A percentile compares a stretch with the other conserved stretches of the same genome.
These are phyloP conservation scores for Spiromastix sp. DNA, from an alignment of 2,329 filamentous ascomycete genomes.

Conservation along the genomic window DNA sequence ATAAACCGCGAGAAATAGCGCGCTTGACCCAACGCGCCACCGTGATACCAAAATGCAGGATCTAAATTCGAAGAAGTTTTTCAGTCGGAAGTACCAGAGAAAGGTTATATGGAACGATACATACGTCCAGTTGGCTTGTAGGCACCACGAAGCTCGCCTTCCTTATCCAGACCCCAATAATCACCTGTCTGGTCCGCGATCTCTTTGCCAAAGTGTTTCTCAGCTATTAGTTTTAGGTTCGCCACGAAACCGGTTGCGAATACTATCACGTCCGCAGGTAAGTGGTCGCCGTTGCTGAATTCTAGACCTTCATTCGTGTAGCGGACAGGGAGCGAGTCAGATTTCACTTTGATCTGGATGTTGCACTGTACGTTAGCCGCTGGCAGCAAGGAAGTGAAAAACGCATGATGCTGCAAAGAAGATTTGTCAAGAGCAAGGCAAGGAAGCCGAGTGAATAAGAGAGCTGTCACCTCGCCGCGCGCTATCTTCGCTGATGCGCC, in stretches of 20 bases:
- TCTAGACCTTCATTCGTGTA: constrained; percentile 31
- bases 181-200: constrained; percentile 32
- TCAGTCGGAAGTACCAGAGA: background rate
- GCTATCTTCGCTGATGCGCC: constrained; percentile 34
- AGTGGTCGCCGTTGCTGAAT: constrained; percentile 33
- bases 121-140: constrained; percentile 29
- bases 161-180: constrained; percentile 36
- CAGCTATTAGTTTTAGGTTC: constrained; percentile 31
- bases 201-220: constrained; percentile 30
- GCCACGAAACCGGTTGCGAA: constrained; percentile 37
- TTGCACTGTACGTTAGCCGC: background rate
- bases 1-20: constrained; percentile 34
- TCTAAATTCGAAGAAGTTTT: constrained; percentile 13
- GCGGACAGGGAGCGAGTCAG: constrained; percentile 23
- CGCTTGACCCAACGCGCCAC: constrained; percentile 31
- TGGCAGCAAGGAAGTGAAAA: background rate
- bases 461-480: constrained; percentile 23
- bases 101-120: constrained; percentile 11
- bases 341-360: constrained; percentile 34
- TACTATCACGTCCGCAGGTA: constrained; percentile 38
- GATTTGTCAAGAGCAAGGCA: too few relatives aligned
- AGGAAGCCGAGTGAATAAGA: background rate
- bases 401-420: background rate
- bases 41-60: constrained; percentile 33
- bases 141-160: constrained; percentile 38